Percentiles rank a stretch among this genome's conserved stretches.
Evolutionary conservation across 148 eudicot species (phyloP).

Genomic region (Euryodendron excelsum): DNA sequence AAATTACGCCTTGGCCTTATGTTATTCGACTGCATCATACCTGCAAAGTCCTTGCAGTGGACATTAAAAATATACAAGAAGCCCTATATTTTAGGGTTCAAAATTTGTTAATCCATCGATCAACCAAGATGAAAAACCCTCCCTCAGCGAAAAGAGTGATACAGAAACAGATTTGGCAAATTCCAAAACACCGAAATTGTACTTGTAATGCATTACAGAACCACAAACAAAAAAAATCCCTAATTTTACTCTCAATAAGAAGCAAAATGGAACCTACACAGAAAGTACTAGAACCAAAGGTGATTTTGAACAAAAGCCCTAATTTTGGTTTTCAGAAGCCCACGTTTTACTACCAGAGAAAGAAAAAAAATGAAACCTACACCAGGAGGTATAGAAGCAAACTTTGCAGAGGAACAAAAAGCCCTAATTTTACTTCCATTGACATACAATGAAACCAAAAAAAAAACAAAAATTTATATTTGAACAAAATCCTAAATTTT

Average conservation of each 20-base stretch:
- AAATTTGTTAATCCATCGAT: not conserved
- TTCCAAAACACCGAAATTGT: not conserved
- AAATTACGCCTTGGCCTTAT: slow-evolving; percentile 67
- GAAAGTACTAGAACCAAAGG: not conserved
- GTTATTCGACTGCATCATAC: slow-evolving; percentile 54
- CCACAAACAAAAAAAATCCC: too few species aligned
- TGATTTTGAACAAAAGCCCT: not conserved
- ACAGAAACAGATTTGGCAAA: not conserved
- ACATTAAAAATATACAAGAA: not conserved
- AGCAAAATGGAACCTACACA: not conserved
- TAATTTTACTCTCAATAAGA: not conserved
- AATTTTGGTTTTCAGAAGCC: slow-evolving; percentile 16
- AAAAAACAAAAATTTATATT: not conserved
- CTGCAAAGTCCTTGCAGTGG: slow-evolving; percentile 29
- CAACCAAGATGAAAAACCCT: not conserved
- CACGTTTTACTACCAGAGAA: too few species aligned
- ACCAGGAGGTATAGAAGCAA: not conserved
- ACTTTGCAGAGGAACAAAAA: too few species aligned
- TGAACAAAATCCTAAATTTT: not conserved
- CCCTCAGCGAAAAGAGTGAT: not conserved
- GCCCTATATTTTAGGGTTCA: not conserved
- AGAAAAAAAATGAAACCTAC: not conserved
- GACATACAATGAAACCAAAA: not conserved
- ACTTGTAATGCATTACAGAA: too few species aligned
- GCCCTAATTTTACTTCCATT: slow-evolving; percentile 9